Evolutionary conservation across 352 stramenopile species (phyloP).

Genomic region (Globisporangium middletonii): DNA sequence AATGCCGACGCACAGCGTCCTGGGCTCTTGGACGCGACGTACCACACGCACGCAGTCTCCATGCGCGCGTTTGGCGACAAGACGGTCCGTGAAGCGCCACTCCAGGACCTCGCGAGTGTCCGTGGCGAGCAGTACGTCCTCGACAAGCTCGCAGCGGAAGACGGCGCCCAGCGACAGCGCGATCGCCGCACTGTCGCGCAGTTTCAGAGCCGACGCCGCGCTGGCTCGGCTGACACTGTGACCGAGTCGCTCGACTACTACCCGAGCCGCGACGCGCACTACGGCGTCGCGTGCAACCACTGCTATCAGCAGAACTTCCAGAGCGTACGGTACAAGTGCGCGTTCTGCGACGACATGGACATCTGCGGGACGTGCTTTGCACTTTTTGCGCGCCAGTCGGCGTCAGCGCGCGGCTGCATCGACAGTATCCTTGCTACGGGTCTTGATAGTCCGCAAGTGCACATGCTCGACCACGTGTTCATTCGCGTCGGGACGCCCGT

Average conservation of each 20-base stretch:
- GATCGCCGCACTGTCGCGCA: slow-evolving; percentile 21
- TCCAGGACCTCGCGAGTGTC: slow-evolving; percentile 11
- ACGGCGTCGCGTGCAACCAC: slow-evolving; percentile 65
- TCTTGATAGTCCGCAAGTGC: slow-evolving; percentile 11
- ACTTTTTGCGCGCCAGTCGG: slow-evolving; percentile 24
- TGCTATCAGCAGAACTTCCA: slow-evolving; percentile 55
- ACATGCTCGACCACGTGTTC: slow-evolving; percentile 57
- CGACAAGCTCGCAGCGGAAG: neutral
- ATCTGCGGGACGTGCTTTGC: slow-evolving; percentile 60
- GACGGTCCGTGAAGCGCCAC: slow-evolving; percentile 13
- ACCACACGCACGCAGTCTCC: slow-evolving; percentile 42
- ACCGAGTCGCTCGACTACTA: slow-evolving; percentile 29
- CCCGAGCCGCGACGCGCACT: slow-evolving; percentile 41
- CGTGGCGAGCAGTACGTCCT: slow-evolving; percentile 10
- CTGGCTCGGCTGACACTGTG: neutral
- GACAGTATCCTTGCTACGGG: slow-evolving; percentile 8
- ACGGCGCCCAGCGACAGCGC: slow-evolving; percentile 19
- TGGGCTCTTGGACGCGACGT: slow-evolving; percentile 34
- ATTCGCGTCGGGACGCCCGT: slow-evolving; percentile 54
- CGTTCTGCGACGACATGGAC: slow-evolving; percentile 63
- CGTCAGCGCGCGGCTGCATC: slow-evolving; percentile 6
- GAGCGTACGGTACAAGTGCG: slow-evolving; percentile 65
- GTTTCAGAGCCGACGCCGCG: slow-evolving; percentile 12
- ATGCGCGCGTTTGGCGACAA: slow-evolving; percentile 37
- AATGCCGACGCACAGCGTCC: slow-evolving; percentile 17